Percentiles rank a stretch among this genome's conserved stretches.
These are phyloP conservation scores for Pisolithus thermaeus DNA, from an alignment of 1,284 basidiomycete species.

Conservation along the genomic window DNA sequence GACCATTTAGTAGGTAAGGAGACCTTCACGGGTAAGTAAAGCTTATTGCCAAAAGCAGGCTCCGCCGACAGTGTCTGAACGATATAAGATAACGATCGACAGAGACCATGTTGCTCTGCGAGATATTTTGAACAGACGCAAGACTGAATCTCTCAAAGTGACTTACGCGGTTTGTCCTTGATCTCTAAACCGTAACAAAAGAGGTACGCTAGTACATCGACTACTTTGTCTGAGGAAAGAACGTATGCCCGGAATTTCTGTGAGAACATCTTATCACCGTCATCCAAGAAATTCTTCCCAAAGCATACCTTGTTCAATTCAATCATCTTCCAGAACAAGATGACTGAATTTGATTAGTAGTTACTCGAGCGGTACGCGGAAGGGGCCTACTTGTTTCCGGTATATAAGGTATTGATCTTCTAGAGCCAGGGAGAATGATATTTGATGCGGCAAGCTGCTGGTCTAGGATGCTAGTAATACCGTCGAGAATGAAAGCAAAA, in stretches of 20 bases:
- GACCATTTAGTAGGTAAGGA: conserved; percentile 72
- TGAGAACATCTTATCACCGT: conserved; percentile 4
- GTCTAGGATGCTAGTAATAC: conserved; percentile 65
- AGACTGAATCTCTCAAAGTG: conserved; percentile 9
- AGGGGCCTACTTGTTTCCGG: conserved; percentile 66
- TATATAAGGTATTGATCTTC: conserved; percentile 74
- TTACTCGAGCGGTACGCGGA: conserved; percentile 4
- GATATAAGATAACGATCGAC: conserved; percentile 86
- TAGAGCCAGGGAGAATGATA: conserved; percentile 77
- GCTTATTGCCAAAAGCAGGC: conserved; percentile 62
- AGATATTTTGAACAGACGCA: conserved; percentile 9
- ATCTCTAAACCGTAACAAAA: conserved; percentile 77
- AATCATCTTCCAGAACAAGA: conserved; percentile 87
- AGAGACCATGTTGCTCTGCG: conserved; percentile 84
- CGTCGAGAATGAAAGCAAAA: conserved; percentile 76
- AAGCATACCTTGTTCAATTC: conserved; percentile 79
- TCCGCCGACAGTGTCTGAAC: conserved; percentile 89
- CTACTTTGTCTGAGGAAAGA: conserved; percentile 72
- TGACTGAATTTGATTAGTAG: conserved; percentile 40
- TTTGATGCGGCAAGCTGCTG: conserved; percentile 70
- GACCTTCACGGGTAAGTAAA: conserved; percentile 58
- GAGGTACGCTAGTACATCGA: conserved; percentile 72
- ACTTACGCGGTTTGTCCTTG: conserved; percentile 84
- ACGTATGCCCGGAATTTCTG: conserved; percentile 85
- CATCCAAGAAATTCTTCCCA: neutral